phyloP scores from a whole-genome alignment of 1,284 basidiomycete genomes.

The Jaminaea rosea region DNA sequence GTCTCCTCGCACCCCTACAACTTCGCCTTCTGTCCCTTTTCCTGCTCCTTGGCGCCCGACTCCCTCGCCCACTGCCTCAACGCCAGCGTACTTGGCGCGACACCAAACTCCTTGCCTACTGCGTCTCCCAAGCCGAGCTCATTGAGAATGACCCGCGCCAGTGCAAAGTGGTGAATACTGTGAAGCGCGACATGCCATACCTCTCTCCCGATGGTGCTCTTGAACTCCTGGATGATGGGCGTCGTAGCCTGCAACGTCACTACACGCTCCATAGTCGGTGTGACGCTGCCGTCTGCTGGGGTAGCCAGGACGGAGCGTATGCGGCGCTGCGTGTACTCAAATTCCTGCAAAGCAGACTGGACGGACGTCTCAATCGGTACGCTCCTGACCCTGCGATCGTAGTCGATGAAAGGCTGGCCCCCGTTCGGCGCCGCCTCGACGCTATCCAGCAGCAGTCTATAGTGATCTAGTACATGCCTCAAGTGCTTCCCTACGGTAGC shows the following conservation, averaged over 20 bases:
- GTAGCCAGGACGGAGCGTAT: not conserved
- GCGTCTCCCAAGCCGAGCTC: conserved; percentile 19
- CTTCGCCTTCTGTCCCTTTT: not conserved
- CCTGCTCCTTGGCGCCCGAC: too few species aligned
- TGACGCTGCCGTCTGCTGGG: conserved; percentile 14
- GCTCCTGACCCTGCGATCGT: conserved; percentile 22
- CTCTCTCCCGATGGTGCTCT: conserved; percentile 11
- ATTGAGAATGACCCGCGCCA: conserved; percentile 34
- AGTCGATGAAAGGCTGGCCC: conserved; percentile 19
- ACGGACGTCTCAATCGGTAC: conserved; percentile 21
- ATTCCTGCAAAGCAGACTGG: conserved; percentile 18
- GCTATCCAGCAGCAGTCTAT: conserved; percentile 26
- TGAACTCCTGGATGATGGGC: conserved; percentile 15
- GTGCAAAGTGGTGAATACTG: conserved; percentile 41
- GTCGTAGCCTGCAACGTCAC: conserved; percentile 31
- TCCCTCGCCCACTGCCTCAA: not conserved
- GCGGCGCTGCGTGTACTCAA: conserved; percentile 7
- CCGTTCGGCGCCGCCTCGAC: conserved; percentile 2
- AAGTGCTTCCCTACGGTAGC: conserved; percentile 33
- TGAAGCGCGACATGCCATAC: conserved; percentile 40
- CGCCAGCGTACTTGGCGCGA: conserved; percentile 37
- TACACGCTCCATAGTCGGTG: conserved; percentile 5
- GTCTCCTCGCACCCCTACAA: too few species aligned
- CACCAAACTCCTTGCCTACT: conserved; percentile 32
- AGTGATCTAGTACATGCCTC: conserved; percentile 33